Base-by-base conservation (phyloP, 345 rosid species). In the Lumnitzera racemosa region DNA sequence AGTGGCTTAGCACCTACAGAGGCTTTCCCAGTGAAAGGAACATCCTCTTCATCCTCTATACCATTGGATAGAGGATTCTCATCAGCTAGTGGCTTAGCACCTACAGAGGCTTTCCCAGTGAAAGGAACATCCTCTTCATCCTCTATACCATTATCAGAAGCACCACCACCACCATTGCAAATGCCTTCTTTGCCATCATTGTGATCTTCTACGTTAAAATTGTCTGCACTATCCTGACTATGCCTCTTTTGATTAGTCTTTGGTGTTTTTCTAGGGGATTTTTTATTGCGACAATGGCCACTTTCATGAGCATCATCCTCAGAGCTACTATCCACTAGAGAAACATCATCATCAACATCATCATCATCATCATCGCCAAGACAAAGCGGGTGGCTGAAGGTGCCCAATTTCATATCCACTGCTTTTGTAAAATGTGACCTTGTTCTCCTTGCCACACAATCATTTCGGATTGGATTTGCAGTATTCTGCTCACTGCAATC, bases 381-480 rank as follows among this genome's bases (percentile, higher is more conserved):
- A 47, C 29, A 36, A 4, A 58, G 7, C 5, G 63, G 57, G 24
- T 51, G 31, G 29, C 70, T 29, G 17, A 46, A 59, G 10, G 65
- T 57, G 52, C 63, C 65, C 29, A 27, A 59, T 52, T 54, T 63
- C 47, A 25, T 29, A 20, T 55, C 54, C 29, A 43, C 60, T 25
- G 24, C 16, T 11, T 25, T 31, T 17, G 23, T 43, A 24, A 49
- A 24, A 15, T 25, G 68, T 47, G 77, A 68, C 64, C 64, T 61
- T 15, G 62, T 69, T n/a, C 63, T 64, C 41, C 25, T 57, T 12
- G 72, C 69, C 65, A 63, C 69, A 25, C 49, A 62, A 49, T 41
- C 31, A 27, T 5, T 27, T 27, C 5, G 31, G 5, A 3, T 41
- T 24, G 2, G 11, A 46, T 27, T 8, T 16, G 31, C 47, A 56